Percentiles rank a stretch among this genome's conserved stretches.
Evolutionary conservation across 257 asterid genomes (phyloP).

Genomic region (Hygrophila difformis): DNA sequence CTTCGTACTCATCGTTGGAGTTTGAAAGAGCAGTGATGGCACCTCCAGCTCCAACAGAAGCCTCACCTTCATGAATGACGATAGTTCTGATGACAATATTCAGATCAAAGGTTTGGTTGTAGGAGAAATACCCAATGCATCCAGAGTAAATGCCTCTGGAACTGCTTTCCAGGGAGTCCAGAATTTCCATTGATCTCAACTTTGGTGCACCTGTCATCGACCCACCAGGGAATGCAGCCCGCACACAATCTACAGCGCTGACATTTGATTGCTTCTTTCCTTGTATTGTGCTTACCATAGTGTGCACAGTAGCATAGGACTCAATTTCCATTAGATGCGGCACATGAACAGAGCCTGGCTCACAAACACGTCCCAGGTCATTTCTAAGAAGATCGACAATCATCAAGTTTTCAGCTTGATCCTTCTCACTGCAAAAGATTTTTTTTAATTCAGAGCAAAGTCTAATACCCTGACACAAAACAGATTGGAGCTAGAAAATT

Average conservation of each 20-base stretch:
- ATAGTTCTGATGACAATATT: slow-evolving; percentile 80
- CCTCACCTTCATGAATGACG: slow-evolving; percentile 66
- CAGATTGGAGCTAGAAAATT: too few relatives aligned
- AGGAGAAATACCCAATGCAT: slow-evolving; percentile 84
- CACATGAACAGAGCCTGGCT: slow-evolving; percentile 88
- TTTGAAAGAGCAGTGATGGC: slow-evolving; percentile 88
- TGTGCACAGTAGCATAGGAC: slow-evolving; percentile 91
- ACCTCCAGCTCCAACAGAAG: slow-evolving; percentile 89
- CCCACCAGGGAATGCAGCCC: slow-evolving; percentile 96
- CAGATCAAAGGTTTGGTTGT: slow-evolving; percentile 87
- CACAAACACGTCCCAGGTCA: slow-evolving; percentile 97
- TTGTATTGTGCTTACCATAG: slow-evolving; percentile 88
- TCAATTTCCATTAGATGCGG: slow-evolving; percentile 94
- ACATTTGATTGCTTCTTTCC: slow-evolving; percentile 53
- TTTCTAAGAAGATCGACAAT: slow-evolving; percentile 92
- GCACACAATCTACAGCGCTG: slow-evolving; percentile 67
- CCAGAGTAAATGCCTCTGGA: slow-evolving; percentile 95
- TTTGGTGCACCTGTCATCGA: slow-evolving; percentile 99
- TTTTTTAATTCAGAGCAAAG: too few relatives aligned
- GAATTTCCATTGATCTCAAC: slow-evolving; percentile 90
- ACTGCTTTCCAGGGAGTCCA: slow-evolving; percentile 67
- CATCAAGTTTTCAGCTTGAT: slow-evolving; percentile 97
- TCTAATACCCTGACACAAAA: too few relatives aligned
- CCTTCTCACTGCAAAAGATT: slow-evolving; percentile 98
- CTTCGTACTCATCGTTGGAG: slow-evolving; percentile 77